Evolutionary conservation across 2,329 filamentous ascomycete species (phyloP), one percentile per base, ranked within the genome.

Genomic region (Hirsutella rhossiliensis): DNA sequence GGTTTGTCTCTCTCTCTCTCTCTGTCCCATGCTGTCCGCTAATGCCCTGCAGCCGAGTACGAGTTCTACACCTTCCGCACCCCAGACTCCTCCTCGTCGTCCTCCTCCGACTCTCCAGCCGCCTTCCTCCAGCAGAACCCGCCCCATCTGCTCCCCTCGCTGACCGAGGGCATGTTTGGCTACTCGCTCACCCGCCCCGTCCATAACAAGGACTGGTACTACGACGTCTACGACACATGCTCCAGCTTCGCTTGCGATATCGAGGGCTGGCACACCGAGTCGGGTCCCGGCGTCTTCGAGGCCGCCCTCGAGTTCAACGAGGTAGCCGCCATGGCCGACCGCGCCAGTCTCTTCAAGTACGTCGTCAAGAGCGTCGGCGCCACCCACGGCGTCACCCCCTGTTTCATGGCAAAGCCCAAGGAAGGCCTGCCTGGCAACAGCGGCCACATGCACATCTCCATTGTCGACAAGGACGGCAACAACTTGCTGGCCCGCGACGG

Each of bases 331-430:
- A 96, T 96, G 87, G 92, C 92, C 1, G 92, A 98, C 62, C 83
- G 84, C 53, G 88, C 89, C 23, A 82, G 82, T 28, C 69, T 98
- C 31, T 98, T 97, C 80, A 98, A 98, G 73, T 86, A 94, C 54
- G 80, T 84, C 18, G 88, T 95, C 51, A 96, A 95, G 66, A 88
- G 87, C 11, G 78, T 95, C 34, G 87, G 86, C 38, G 84, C 80
- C 45, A 84, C 87, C 58, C 86, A 88, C 60, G 87, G 87, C 52
- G 94, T 98, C 58, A 95, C 87, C 0, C 92, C 92, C 0, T 94
- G 87, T 64, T 98, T 98, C 71, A 98, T 98, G 92, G 92, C 92
- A 15, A 98, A 98, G 65, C 92, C 92, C 3, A 81, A 85, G 52
- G 78, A 94, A 55, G 88, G 89, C 0, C 71, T 97, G 0, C 92